Percentiles rank a stretch among this genome's conserved stretches.
phyloP scores from a whole-genome alignment of 768 basidiomycete genomes.

The Phaeotremella fagi region DNA sequence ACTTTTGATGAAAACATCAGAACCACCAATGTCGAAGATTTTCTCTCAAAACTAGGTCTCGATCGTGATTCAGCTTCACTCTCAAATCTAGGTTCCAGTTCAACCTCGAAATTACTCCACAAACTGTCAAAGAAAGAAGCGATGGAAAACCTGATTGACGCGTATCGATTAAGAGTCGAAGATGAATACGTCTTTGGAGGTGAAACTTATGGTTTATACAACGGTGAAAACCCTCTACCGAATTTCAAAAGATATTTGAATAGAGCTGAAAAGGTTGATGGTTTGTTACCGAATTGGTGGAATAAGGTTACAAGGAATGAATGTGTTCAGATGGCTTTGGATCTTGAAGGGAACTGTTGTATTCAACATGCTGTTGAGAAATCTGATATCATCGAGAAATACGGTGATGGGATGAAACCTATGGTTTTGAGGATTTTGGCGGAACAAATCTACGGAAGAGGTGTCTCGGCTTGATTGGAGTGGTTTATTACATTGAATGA shows the following conservation, averaged over 20 bases:
- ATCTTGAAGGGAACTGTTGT: neutral
- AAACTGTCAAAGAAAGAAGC: too few relatives aligned
- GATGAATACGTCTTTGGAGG: slow-evolving; percentile 6
- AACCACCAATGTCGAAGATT: too few relatives aligned
- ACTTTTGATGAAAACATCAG: too few relatives aligned
- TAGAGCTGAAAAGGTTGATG: neutral
- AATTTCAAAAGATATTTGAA: neutral
- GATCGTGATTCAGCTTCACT: too few relatives aligned
- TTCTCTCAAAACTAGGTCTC: too few relatives aligned
- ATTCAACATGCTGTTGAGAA: slow-evolving; percentile 5
- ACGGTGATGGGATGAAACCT: neutral
- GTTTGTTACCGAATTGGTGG: neutral
- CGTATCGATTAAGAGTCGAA: slow-evolving; percentile 1
- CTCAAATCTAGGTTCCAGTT: too few relatives aligned
- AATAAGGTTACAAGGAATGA: neutral
- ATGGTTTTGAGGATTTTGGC: slow-evolving; percentile 3
- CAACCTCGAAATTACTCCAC: too few relatives aligned
- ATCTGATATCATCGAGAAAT: neutral
- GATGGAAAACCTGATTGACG: slow-evolving; percentile 4
- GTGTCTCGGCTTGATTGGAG: too few relatives aligned
- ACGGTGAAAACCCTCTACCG: neutral
- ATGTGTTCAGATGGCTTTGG: neutral
- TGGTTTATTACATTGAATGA: too few relatives aligned
- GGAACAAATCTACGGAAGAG: slow-evolving; percentile 1
- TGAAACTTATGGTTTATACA: neutral